Conservation (phyloP, 1,284 basidiomycete genomes). For the Apiotrichum montevideense region DNA sequence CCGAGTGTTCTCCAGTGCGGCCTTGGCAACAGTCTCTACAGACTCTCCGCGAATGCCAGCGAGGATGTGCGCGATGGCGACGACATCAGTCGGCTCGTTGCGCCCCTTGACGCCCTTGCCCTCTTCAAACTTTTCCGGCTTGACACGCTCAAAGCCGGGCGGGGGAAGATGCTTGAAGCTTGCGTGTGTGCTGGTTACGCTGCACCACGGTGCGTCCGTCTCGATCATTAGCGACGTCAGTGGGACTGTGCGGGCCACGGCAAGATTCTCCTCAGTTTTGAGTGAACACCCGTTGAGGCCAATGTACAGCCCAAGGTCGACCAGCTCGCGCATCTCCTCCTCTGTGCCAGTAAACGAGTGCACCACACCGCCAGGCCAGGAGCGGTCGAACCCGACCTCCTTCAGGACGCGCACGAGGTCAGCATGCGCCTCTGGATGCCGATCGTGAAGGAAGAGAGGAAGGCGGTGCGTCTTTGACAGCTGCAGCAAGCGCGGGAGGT, state of each 20-base stretch:
- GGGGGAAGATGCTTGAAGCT: slow-evolving; percentile 56
- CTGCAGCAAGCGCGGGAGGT: slow-evolving; percentile 66
- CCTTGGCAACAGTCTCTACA: slow-evolving; percentile 58
- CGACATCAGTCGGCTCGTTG: slow-evolving; percentile 69
- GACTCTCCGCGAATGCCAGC: slow-evolving; percentile 55
- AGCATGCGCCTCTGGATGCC: slow-evolving; percentile 67
- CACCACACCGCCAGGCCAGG: slow-evolving; percentile 66
- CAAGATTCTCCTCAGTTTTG: slow-evolving; percentile 69
- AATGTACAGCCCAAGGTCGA: slow-evolving; percentile 66
- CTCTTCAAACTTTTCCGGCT: slow-evolving; percentile 61
- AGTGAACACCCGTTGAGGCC: slow-evolving; percentile 78
- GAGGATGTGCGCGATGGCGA: slow-evolving; percentile 71
- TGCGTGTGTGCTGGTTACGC: slow-evolving; percentile 68
- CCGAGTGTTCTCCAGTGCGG: slow-evolving; percentile 63
- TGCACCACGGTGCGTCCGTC: slow-evolving; percentile 82
- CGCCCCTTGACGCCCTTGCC: slow-evolving; percentile 71
- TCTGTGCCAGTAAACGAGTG: slow-evolving; percentile 76
- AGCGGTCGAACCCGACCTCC: slow-evolving; percentile 33
- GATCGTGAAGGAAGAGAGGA: slow-evolving; percentile 79
- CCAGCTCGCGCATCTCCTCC: slow-evolving; percentile 63
- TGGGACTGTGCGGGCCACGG: slow-evolving; percentile 57
- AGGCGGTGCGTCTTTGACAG: slow-evolving; percentile 67
- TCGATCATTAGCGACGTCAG: slow-evolving; percentile 68
- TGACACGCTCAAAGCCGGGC: slow-evolving; percentile 56
- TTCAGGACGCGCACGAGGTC: slow-evolving; percentile 55